Base-by-base conservation (phyloP, 2,329 filamentous ascomycete genomes). In the Alternaria atra region DNA sequence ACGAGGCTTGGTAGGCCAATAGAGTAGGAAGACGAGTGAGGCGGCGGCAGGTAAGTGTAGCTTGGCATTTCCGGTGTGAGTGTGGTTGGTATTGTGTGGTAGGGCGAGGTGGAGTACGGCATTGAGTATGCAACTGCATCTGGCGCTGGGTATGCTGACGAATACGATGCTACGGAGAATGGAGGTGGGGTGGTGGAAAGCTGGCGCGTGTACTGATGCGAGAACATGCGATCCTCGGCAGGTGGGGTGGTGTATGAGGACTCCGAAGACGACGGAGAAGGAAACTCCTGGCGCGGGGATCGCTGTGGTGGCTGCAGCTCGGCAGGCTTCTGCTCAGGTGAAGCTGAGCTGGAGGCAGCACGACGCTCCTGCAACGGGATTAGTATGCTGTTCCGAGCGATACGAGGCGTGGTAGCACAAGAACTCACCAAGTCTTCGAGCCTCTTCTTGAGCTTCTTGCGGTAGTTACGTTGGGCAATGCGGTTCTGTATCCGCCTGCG, bases 391-490 rank as follows among this genome's bases (percentile, higher is more conserved):
- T 57, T 55, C 58, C 55, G 63, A 61, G 61, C 29, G 30, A 57
- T 63, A 59, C 58, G 52, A 65, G 52, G 27, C 32, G 25, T 30
- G 52, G 52, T 48, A 55, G 40, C 52, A 55, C 55, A 57, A 40
- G 34, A 57, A 73, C 70, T 65, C 50, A 71, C 69, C 71, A 94
- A 86, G 76, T 94, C 91, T 84, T 94, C 91, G 76, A 95, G 85
- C 74, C 91, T 89, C 84, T 90, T 91, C 90, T 95, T 94, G 72
- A 94, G 89, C 88, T 94, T 94, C 88, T 94, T 94, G 86, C 92
- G 93, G 84, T 97, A 97, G 84, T 97, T 97, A 74, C 94, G 90
- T 83, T 98, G 94, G 70, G 94, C 94, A 85, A 98, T 97, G 71
- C 94, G 90, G 83, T 98, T 98, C 82, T 98, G 94, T 83, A 97